Base-by-base conservation (phyloP, 257 asterid species). In the Solanum sitiens region DNA sequence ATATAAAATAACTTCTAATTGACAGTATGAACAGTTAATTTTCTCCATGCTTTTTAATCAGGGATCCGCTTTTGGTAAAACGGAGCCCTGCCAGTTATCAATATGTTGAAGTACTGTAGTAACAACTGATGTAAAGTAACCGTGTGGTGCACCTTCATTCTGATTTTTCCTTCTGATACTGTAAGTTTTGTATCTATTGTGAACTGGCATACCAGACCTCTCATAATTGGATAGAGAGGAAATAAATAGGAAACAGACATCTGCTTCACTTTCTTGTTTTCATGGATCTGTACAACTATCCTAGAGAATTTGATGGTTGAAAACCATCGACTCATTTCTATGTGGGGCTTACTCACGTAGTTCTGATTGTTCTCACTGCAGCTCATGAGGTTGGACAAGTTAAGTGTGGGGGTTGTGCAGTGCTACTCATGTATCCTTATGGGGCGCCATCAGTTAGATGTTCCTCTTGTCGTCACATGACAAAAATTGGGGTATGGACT, bases 351-450 rank as follows among this genome's bases (percentile, higher is more conserved):
- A 82, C 21, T 82, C 86, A 20, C 35, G 20, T 50, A 32, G 86
- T 82, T 82, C 70, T 50, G 47, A 6, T 82, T 53, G 71, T 32
- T 20, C 4, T 16, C 50, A 86, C 74, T 88, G 91, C 95, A 97
- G 99, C 93, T 50, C 93, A 95, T 87, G 95, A 97, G 89, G 92
- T 97, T 21, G 98, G 99, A 47, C 98, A 94, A 93, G 98, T 97
- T 4, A 92, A 92, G 79, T 97, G 99, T 39, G 96, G 95, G 74
- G 93, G 95, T 32, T 97, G 99, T 86, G 53, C 90, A 18, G 91
- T 92, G 87, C 88, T 97, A 93, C 98, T 97, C 83, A 95, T 97
- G 99, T 95, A 93, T 89, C 95, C 93, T 7, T 90, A 91, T 40
- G 99, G 98, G 83, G 95, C 98, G 67, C 95, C 94, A 23, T 93